A percentile compares a stretch with the other conserved stretches of the same genome.
Conservation (phyloP, 306 rosid species). For the Acacia acuminata region DNA sequence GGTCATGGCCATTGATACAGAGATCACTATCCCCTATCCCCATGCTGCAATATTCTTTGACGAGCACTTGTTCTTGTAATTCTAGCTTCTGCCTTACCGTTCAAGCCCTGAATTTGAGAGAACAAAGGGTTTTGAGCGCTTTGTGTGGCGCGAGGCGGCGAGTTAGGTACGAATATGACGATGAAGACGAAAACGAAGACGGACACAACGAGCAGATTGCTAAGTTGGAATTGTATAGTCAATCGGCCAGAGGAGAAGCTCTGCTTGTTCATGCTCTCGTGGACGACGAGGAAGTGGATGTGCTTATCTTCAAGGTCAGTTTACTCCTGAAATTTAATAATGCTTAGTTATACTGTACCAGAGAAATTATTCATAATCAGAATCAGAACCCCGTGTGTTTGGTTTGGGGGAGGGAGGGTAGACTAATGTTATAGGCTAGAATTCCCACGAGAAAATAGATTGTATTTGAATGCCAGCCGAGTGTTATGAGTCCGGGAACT, state of each 20-base stretch:
- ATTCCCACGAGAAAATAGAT: neutral
- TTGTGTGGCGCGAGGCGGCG: conserved; percentile 58
- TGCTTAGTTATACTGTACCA: neutral
- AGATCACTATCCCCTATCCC: conserved; percentile 13
- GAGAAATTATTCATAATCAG: neutral
- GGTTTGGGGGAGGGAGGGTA: no score
- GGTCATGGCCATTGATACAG: conserved; percentile 23
- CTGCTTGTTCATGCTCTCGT: conserved; percentile 71
- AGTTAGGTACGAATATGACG: conserved; percentile 52
- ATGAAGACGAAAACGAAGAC: conserved; percentile 41
- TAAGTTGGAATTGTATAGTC: conserved; percentile 67
- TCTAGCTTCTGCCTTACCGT: conserved; percentile 13
- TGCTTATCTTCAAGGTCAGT: conserved; percentile 84
- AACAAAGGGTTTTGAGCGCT: conserved; percentile 16
- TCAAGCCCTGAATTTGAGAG: conserved; percentile 15
- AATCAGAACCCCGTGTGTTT: neutral
- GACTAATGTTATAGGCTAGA: no score
- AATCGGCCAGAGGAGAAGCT: conserved; percentile 62
- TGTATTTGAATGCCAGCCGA: neutral
- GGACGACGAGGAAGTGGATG: conserved; percentile 62
- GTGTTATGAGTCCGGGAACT: no score
- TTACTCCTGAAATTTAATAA: neutral
- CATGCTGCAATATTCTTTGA: conserved; percentile 31
- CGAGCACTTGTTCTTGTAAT: neutral
- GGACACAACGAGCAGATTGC: conserved; percentile 68